Base-by-base conservation (phyloP, 2,329 filamentous ascomycete genomes). In the Verticillium isaacii region DNA sequence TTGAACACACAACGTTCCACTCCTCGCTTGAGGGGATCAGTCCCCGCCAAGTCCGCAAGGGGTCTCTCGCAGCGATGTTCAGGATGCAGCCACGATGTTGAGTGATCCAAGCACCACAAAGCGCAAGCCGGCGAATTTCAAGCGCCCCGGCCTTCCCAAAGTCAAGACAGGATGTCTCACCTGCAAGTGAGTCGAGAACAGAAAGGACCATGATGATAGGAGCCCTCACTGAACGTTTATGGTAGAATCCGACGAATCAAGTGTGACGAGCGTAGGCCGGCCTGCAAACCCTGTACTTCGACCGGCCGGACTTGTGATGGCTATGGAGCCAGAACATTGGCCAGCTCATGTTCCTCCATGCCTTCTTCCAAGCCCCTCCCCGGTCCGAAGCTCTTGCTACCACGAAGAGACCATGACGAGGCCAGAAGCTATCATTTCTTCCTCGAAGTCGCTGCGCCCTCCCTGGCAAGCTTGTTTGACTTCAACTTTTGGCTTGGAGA, bases 401-500 rank as follows among this genome's bases (percentile, higher is more conserved):
- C 60, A 14, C 41, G 59, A n/a, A 56, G 52, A 19, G 9, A 64
- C 37, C 36, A 39, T 15, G 1, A 60, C 19, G 56, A 66, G 62
- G 37, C 65, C 23, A 50, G 65, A 56, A 45, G 59, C 62, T 63
- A 65, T 57, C 58, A 41, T 9, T 68, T 62, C 52, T 69, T 68
- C 23, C 39, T 66, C 19, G 57, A 64, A 3, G 60, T 69, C 1
- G 61, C 64, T 1, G 63, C 62, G 0, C 67, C 67, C 2, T 59
- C 52, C 5, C 58, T 69, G 2, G 58, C 67, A 3, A 64, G 67
- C 4, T 59, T 63, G 3, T 63, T 70, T 32, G 63, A 67, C 34
- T 57, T 41, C 15, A 62, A 64, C n/a, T 70, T 70, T 60, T 70
- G 68, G 67, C 37, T 60, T 5, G 36, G 32, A 25, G 54, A 66